Base-by-base conservation (phyloP, 192 early-diverging fungal species). In the Coemansia sp. region DNA sequence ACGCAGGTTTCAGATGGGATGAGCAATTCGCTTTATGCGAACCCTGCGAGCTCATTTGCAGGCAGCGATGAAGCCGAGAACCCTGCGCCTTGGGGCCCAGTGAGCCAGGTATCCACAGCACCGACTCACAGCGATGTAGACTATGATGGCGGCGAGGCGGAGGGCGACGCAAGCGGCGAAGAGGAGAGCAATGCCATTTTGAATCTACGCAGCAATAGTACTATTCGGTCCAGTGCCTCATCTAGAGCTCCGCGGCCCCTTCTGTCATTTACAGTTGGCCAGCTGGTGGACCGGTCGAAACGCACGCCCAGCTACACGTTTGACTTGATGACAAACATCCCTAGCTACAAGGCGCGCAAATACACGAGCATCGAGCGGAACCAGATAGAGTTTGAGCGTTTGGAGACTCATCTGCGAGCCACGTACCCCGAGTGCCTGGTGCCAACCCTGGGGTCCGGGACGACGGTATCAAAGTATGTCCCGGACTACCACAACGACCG, bases 351-450 rank as follows among this genome's bases (percentile, higher is more conserved):
- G 59, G 65, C 56, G 25, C 73, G 65, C 58, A 70, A 72, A 45
- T 76, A 80, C 62, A 58, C 58, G 13, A 65, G 68, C 0, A 51
- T 77, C 1, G 73, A 77, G 62, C 53, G 78, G 32, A 77, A 50
- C 42, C 73, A 80, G 54, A 36, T 60, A 4, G 78, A 80, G 58
- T 59, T 80, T 50, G 78, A 77, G 51, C 64, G 73, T 19, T 60
- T 80, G 10, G 65, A 68, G 36, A 38, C 56, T 30, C 78, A 80
- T 41, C 48, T 80, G 65, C 60, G 60, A n/a, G 59, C 63, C 6
- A 80, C 73, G 19, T 80, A 80, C 42, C 73, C 78, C 0, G 78
- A 77, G 57, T 76, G 72, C 45, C 48, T 80, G 51, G 69, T 80
- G 46, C 78, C 69, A 15, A 72, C 61, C 34, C 56, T 80, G 40